Evolutionary conservation across 208 protist species (phyloP).

Genomic region (Trypanosoma avium): DNA sequence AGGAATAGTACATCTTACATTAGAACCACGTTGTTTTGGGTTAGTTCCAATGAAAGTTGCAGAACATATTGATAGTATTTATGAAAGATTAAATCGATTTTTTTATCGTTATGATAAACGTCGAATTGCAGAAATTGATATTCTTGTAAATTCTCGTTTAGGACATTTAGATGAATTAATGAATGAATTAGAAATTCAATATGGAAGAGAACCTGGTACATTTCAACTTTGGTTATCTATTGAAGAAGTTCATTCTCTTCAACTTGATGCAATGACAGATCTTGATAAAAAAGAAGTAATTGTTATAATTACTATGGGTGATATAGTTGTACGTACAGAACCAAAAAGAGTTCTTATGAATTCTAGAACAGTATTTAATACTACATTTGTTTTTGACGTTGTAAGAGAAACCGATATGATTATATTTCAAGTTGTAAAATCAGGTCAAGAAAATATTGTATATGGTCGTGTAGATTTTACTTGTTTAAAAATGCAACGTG

Average conservation of each 20-base stretch:
- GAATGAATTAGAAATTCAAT: slow-evolving; percentile 62
- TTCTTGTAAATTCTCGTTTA: slow-evolving; percentile 43
- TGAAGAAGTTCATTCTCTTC: slow-evolving; percentile 44
- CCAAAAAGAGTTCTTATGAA: slow-evolving; percentile 45
- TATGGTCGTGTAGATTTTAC: slow-evolving; percentile 84
- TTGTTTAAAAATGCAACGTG: slow-evolving; percentile 70
- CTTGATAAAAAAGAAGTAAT: slow-evolving; percentile 47
- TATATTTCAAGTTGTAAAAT: slow-evolving; percentile 65
- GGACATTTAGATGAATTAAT: slow-evolving; percentile 61
- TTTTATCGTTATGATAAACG: slow-evolving; percentile 74
- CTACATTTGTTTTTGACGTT: slow-evolving; percentile 76
- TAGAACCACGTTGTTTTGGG: slow-evolving; percentile 62
- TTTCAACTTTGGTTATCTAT: slow-evolving; percentile 55
- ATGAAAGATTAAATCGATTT: slow-evolving; percentile 70
- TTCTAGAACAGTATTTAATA: slow-evolving; percentile 45
- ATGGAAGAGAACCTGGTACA: slow-evolving; percentile 77
- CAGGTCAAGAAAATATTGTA: slow-evolving; percentile 34
- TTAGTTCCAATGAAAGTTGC: slow-evolving; percentile 32
- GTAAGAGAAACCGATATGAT: slow-evolving; percentile 83
- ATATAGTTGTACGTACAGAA: slow-evolving; percentile 40
- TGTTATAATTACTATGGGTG: slow-evolving; percentile 71
- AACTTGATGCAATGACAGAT: slow-evolving; percentile 36
- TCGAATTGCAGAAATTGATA: slow-evolving; percentile 61
- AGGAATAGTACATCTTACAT: slow-evolving; percentile 60
- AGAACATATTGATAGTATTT: slow-evolving; percentile 54